These are phyloP conservation scores for Tylopilus balloui DNA, from an alignment of 768 basidiomycete genomes.

Conservation along the genomic window DNA sequence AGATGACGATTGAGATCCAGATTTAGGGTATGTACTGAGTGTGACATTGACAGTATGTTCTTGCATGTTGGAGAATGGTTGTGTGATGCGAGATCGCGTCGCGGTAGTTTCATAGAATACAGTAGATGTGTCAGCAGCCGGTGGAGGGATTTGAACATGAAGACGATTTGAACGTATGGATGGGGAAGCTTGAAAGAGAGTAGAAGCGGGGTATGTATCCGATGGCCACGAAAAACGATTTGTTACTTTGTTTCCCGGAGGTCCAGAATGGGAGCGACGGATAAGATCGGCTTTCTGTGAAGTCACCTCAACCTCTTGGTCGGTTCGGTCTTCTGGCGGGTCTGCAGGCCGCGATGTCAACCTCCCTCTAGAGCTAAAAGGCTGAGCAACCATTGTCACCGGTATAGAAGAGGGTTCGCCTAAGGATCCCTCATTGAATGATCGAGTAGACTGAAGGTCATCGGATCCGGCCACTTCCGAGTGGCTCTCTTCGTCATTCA, in stretches of 20 bases:
- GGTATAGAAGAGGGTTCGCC: slow-evolving; percentile 13
- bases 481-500: slow-evolving; percentile 61
- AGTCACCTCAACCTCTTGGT: slow-evolving; percentile 12
- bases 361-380: slow-evolving; percentile 25
- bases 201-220: slow-evolving; percentile 41
- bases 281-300: slow-evolving; percentile 37
- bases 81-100: slow-evolving; percentile 30
- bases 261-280: slow-evolving; percentile 43
- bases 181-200: slow-evolving; percentile 44
- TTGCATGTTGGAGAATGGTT: slow-evolving; percentile 14
- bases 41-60: slow-evolving; percentile 23
- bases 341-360: slow-evolving; percentile 14
- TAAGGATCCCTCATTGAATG: slow-evolving; percentile 52
- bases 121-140: slow-evolving; percentile 44
- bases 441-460: slow-evolving; percentile 64
- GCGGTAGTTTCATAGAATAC: slow-evolving; percentile 63
- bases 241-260: slow-evolving; percentile 32
- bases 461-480: slow-evolving; percentile 62
- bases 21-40: slow-evolving; percentile 26
- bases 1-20: slow-evolving; percentile 34
- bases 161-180: slow-evolving; percentile 30
- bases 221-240: slow-evolving; percentile 41
- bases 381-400: slow-evolving; percentile 4
- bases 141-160: slow-evolving; percentile 30
- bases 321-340: slow-evolving; percentile 2